phyloP scores from a whole-genome alignment of 768 basidiomycete genomes.

The Boletus huronensis region DNA sequence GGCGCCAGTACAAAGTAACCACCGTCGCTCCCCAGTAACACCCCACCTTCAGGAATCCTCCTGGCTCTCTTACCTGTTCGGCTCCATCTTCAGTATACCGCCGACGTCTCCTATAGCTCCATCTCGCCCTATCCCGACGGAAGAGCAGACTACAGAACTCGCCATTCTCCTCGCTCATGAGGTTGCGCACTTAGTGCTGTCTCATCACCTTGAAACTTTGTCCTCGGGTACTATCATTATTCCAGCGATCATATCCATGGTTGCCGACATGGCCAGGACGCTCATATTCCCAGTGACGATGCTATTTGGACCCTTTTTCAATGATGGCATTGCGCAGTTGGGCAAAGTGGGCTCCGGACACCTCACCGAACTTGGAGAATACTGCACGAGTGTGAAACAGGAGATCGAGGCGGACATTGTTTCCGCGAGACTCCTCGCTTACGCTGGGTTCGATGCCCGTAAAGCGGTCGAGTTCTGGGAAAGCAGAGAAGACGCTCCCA shows the following conservation, averaged over 20 bases:
- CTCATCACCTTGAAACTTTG: slow-evolving; percentile 90
- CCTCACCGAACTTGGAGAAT: slow-evolving; percentile 64
- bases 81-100: slow-evolving; percentile 37
- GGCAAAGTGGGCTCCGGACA: slow-evolving; percentile 77
- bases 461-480: slow-evolving; percentile 85
- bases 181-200: slow-evolving; percentile 84
- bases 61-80: slow-evolving; percentile 49
- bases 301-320: slow-evolving; percentile 92
- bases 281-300: slow-evolving; percentile 86
- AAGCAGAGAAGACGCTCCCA: slow-evolving; percentile 37
- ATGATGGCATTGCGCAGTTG: slow-evolving; percentile 84
- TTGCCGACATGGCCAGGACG: slow-evolving; percentile 72
- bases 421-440: slow-evolving; percentile 82
- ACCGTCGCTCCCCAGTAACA: slow-evolving; percentile 24
- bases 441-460: slow-evolving; percentile 88
- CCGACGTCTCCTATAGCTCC: slow-evolving; percentile 28
- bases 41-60: slow-evolving; percentile 31
- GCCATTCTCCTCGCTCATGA: slow-evolving; percentile 93
- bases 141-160: slow-evolving; percentile 82
- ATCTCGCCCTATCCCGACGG: slow-evolving; percentile 56
- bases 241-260: slow-evolving; percentile 74
- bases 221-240: slow-evolving; percentile 80
- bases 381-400: slow-evolving; percentile 76
- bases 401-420: slow-evolving; percentile 94
- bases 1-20: slow-evolving; percentile 18